phyloP scores from a whole-genome alignment of 371 early-diverging fungal species.

The Syncephalis fuscata region DNA sequence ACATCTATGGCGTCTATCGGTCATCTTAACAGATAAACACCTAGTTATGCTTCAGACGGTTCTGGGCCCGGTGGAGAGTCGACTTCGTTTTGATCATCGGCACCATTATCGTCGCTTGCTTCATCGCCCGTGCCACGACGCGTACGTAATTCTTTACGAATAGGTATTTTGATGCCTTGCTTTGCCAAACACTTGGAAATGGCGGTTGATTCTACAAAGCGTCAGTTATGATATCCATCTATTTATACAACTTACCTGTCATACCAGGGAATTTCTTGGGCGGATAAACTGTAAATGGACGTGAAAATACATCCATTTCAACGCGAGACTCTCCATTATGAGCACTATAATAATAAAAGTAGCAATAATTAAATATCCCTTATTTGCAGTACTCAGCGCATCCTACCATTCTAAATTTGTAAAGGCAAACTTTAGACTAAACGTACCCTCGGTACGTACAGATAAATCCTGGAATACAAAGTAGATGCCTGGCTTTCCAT shows the following conservation, averaged over 20 bases:
- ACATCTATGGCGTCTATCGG: no score
- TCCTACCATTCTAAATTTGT: slow-evolving; percentile 2
- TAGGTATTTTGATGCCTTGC: slow-evolving; percentile 53
- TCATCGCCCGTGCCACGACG: slow-evolving; percentile 1
- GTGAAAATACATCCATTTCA: slow-evolving; percentile 15
- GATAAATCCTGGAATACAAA: slow-evolving; percentile 59
- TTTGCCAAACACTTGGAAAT: slow-evolving; percentile 49
- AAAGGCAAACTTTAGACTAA: slow-evolving; percentile 40
- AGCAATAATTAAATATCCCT: background rate
- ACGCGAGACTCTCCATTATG: slow-evolving; percentile 12
- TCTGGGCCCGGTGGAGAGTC: no score
- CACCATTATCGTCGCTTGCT: no score
- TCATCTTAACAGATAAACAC: no score
- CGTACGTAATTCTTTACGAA: slow-evolving; percentile 23
- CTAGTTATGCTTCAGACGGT: no score
- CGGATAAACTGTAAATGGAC: slow-evolving; percentile 31
- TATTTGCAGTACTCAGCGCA: no score
- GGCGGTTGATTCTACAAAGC: slow-evolving; percentile 30
- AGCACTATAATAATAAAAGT: background rate
- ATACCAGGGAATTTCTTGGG: slow-evolving; percentile 48
- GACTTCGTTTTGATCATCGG: no score
- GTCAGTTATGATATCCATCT: background rate
- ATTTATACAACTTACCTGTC: slow-evolving; percentile 21
- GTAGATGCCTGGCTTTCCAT: slow-evolving; percentile 50
- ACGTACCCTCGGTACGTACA: slow-evolving; percentile 44